Percentiles rank a stretch among this genome's conserved stretches.
phyloP scores from a whole-genome alignment of 225 moss, liverwort and hornwort genomes.

The Sphagnum contortum region DNA sequence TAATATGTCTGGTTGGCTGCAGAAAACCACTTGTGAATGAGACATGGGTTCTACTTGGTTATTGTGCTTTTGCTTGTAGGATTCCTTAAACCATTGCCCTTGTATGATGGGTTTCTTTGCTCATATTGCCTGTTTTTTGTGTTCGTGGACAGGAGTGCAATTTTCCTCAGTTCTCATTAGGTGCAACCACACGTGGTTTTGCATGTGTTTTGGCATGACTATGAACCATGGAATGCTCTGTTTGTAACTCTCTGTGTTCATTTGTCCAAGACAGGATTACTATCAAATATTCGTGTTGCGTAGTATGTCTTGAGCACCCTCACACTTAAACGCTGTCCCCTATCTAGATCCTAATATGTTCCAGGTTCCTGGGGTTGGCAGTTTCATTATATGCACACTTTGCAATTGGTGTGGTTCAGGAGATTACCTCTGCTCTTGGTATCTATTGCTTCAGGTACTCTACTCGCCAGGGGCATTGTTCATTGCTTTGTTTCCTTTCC shows the following conservation, averaged over 20 bases:
- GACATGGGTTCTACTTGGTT: slow-evolving; percentile 63
- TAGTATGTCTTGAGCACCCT: too few relatives aligned
- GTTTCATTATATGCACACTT: slow-evolving; percentile 75
- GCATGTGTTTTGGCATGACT: too few relatives aligned
- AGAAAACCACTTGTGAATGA: slow-evolving; percentile 84
- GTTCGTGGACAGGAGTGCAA: too few relatives aligned
- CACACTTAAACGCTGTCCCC: too few relatives aligned
- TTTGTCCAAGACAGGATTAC: too few relatives aligned
- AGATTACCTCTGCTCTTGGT: slow-evolving; percentile 76
- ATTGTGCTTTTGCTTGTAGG: slow-evolving; percentile 54
- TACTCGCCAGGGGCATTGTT: neutral
- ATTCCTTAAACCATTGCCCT: neutral
- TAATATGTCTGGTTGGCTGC: slow-evolving; percentile 8
- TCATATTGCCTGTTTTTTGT: neutral
- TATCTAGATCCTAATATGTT: neutral
- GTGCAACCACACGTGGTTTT: too few relatives aligned
- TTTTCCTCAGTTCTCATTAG: too few relatives aligned
- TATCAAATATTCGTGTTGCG: too few relatives aligned
- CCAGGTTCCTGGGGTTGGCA: slow-evolving; percentile 15
- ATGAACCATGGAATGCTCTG: too few relatives aligned
- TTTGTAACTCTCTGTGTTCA: too few relatives aligned
- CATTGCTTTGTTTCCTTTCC: neutral
- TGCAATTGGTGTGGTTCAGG: slow-evolving; percentile 62
- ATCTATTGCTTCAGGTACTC: slow-evolving; percentile 92
- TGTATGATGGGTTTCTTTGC: neutral